A percentile compares a stretch with the other conserved stretches of the same genome.
These are phyloP conservation scores for Pelargonium fulgidum DNA, from an alignment of 441 rosid genomes.

Conservation along the genomic window DNA sequence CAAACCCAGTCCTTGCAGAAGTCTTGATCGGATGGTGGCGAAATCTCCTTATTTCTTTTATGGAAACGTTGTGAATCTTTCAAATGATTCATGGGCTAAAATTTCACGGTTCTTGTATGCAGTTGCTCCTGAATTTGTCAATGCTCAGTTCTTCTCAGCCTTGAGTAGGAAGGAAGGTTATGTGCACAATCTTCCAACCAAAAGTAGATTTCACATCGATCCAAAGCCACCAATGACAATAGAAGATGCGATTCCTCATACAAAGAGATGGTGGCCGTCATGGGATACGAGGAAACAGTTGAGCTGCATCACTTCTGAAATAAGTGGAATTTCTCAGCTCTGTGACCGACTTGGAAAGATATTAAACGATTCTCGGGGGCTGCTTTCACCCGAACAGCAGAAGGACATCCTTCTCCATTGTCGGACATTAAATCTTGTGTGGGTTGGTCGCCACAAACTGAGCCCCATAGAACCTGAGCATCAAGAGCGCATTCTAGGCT, in stretches of 20 bases:
- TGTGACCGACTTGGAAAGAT: conserved; percentile 51
- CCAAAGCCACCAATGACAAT: conserved; percentile 58
- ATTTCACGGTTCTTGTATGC: conserved; percentile 57
- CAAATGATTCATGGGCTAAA: conserved; percentile 55
- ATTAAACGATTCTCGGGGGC: conserved; percentile 47
- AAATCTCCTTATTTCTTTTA: conserved; percentile 74
- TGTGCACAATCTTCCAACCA: conserved; percentile 70
- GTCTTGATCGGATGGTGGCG: conserved; percentile 37
- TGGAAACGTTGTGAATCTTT: conserved; percentile 47
- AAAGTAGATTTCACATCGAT: conserved; percentile 46
- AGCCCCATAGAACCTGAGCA: conserved; percentile 54
- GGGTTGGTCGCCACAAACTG: conserved; percentile 62
- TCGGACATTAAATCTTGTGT: conserved; percentile 49
- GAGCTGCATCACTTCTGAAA: conserved; percentile 31
- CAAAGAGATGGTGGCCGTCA: conserved; percentile 84
- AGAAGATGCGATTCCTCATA: conserved; percentile 54
- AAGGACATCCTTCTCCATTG: conserved; percentile 54
- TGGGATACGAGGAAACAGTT: conserved; percentile 90
- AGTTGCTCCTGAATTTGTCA: conserved; percentile 63
- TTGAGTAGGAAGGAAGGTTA: conserved; percentile 79
- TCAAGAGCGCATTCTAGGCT: conserved; percentile 71
- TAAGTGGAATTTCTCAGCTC: conserved; percentile 36
- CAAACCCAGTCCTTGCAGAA: conserved; percentile 39
- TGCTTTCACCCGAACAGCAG: conserved; percentile 46
- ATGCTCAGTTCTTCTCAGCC: conserved; percentile 56